A percentile compares a stretch with the other conserved stretches of the same genome.
phyloP scores from a whole-genome alignment of 345 rosid species.

The Geranium brycei region DNA sequence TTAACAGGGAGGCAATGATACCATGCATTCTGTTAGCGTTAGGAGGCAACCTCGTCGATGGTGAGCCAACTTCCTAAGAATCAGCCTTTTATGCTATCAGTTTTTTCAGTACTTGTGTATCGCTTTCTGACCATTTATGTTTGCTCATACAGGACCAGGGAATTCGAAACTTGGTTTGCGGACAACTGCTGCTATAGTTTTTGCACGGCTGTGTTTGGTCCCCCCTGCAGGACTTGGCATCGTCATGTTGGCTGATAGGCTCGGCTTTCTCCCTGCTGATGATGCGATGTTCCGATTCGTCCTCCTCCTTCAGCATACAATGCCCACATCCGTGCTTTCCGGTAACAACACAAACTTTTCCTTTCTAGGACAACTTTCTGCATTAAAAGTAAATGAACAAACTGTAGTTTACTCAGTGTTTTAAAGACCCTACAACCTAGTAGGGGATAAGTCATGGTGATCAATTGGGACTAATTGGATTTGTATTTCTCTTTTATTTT shows the following conservation, averaged over 20 bases:
- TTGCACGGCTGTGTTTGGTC: slow-evolving; percentile 67
- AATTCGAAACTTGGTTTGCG: slow-evolving; percentile 88
- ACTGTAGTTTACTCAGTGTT: too few species aligned
- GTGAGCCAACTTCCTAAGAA: slow-evolving; percentile 21
- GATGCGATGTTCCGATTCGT: slow-evolving; percentile 96
- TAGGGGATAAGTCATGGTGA: too few species aligned
- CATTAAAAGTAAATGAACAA: too few species aligned
- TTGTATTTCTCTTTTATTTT: too few species aligned
- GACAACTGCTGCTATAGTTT: slow-evolving; percentile 75
- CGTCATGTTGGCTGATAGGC: slow-evolving; percentile 85
- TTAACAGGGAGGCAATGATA: slow-evolving; percentile 86
- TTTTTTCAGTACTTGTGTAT: not conserved
- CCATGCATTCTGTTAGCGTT: slow-evolving; percentile 89
- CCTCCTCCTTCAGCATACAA: slow-evolving; percentile 79
- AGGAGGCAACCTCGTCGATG: slow-evolving; percentile 96
- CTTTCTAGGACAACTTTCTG: too few species aligned
- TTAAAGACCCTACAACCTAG: too few species aligned
- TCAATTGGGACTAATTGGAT: too few species aligned
- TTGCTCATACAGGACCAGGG: slow-evolving; percentile 65
- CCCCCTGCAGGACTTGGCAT: slow-evolving; percentile 89
- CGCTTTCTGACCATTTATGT: not conserved
- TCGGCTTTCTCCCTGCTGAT: slow-evolving; percentile 84
- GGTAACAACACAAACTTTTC: slow-evolving; percentile 20
- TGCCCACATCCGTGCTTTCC: slow-evolving; percentile 96
- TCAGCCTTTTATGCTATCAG: not conserved